phyloP scores from a whole-genome alignment of 202 grass and related monocot genomes.

The Carex arenaria region DNA sequence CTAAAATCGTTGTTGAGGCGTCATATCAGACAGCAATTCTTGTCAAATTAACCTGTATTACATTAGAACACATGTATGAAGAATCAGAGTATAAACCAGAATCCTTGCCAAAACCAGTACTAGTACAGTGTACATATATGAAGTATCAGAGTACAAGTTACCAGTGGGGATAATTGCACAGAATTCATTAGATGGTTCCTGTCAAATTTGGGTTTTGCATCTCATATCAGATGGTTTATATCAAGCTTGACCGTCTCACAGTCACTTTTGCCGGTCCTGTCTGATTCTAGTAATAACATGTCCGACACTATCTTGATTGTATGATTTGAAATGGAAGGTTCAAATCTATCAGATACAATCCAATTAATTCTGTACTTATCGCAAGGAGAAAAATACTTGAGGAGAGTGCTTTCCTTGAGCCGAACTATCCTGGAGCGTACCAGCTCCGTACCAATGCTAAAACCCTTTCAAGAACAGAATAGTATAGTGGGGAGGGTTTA shows the following conservation, averaged over 20 bases:
- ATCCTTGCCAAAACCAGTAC: neutral
- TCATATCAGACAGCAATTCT: slow-evolving; percentile 4
- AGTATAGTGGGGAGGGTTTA: neutral
- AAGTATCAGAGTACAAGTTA: neutral
- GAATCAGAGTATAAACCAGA: neutral
- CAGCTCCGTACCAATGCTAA: neutral
- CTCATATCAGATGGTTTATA: too few relatives aligned
- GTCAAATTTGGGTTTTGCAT: too few relatives aligned
- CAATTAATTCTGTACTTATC: neutral
- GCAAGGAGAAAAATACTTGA: too few relatives aligned
- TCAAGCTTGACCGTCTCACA: neutral
- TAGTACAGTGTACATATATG: neutral
- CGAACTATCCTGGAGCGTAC: neutral
- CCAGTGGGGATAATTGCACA: too few relatives aligned
- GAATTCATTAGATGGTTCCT: too few relatives aligned
- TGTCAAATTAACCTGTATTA: neutral
- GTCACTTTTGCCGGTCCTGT: neutral
- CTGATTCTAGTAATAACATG: too few relatives aligned
- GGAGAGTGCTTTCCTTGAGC: neutral
- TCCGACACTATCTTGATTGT: neutral
- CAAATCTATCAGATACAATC: neutral
- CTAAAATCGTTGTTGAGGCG: neutral
- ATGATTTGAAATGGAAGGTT: neutral
- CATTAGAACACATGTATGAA: neutral
- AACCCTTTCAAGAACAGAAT: neutral